Percentiles rank a stretch among this genome's conserved stretches.
phyloP scores from a whole-genome alignment of 495 filamentous ascomycete species.

The Cryomyces antarcticus region DNA sequence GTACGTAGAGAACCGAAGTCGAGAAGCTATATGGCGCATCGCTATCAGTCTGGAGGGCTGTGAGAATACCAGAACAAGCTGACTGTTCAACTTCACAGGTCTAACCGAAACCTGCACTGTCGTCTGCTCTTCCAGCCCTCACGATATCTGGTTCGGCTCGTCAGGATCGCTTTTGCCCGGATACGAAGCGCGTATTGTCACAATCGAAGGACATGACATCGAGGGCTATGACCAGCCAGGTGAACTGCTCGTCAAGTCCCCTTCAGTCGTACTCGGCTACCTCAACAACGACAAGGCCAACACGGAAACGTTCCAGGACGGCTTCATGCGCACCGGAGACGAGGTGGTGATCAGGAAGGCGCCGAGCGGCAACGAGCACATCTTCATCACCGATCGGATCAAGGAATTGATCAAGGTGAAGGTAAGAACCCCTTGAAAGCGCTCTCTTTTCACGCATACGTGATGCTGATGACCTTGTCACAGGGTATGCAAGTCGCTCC shows the following conservation, averaged over 20 bases:
- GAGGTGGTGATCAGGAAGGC: constrained; percentile 50
- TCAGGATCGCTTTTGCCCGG: constrained; percentile 54
- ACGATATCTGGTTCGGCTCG: constrained; percentile 53
- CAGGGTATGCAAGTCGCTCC: constrained; percentile 82
- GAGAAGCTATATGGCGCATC: neutral
- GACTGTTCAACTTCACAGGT: constrained; percentile 21
- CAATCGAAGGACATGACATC: constrained; percentile 55
- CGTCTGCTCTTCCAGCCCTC: constrained; percentile 38
- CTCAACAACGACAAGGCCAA: constrained; percentile 70
- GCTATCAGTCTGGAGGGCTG: too few relatives aligned
- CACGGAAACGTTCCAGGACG: constrained; percentile 55
- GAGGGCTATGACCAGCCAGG: constrained; percentile 56
- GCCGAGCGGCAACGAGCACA: constrained; percentile 48
- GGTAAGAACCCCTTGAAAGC: constrained; percentile 23
- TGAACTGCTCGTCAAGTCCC: constrained; percentile 58
- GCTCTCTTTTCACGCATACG: neutral
- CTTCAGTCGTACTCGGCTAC: constrained; percentile 65
- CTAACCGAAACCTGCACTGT: constrained; percentile 71
- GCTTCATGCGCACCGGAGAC: constrained; percentile 73
- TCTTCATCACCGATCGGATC: constrained; percentile 71
- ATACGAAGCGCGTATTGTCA: constrained; percentile 46
- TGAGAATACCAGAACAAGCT: neutral
- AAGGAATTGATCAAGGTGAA: constrained; percentile 94
- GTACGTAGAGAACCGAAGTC: constrained; percentile 20
- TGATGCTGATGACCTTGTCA: neutral